Percentiles rank a stretch among this genome's conserved stretches.
Conservation (phyloP, 371 early-diverging fungal genomes). For the Lichtheimia hyalospora region DNA sequence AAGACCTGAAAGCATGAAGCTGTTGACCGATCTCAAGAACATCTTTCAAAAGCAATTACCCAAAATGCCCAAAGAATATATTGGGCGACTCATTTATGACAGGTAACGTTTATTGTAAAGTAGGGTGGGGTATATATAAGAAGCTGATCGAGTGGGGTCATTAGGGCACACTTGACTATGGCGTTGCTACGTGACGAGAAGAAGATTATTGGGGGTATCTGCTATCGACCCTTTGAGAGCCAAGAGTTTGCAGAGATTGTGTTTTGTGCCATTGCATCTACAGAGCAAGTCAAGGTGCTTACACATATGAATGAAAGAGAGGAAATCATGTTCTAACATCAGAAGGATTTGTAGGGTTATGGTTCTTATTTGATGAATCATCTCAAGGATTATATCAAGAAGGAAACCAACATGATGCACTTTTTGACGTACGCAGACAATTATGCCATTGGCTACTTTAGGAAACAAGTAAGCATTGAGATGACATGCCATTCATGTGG, state of each 20-base stretch:
- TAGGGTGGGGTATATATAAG: not conserved
- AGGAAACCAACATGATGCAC: slow-evolving; percentile 69
- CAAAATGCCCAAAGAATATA: slow-evolving; percentile 99
- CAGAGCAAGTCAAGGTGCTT: slow-evolving; percentile 95
- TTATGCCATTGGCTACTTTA: slow-evolving; percentile 99
- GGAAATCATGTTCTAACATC: too few relatives aligned
- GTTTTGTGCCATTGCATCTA: slow-evolving; percentile 95
- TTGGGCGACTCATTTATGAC: slow-evolving; percentile 96
- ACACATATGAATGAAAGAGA: slow-evolving; percentile 3
- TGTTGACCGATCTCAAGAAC: slow-evolving; percentile 92
- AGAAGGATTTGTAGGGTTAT: too few relatives aligned
- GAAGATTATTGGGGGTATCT: slow-evolving; percentile 96
- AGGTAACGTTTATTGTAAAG: slow-evolving; percentile 40
- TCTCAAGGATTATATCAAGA: slow-evolving; percentile 87
- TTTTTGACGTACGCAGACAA: slow-evolving; percentile 99
- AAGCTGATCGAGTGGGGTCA: not conserved
- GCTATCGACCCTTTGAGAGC: slow-evolving; percentile 90
- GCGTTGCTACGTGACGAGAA: slow-evolving; percentile 59
- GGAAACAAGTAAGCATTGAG: slow-evolving; percentile 84
- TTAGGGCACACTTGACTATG: slow-evolving; percentile 81
- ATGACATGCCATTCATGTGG: not conserved
- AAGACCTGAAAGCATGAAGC: slow-evolving; percentile 72
- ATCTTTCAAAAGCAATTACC: slow-evolving; percentile 99
- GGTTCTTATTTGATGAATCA: slow-evolving; percentile 94
- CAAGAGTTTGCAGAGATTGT: slow-evolving; percentile 98